Percentiles rank a stretch among this genome's conserved stretches.
These are phyloP conservation scores for Plectosphaerella plurivora DNA, from an alignment of 2,329 filamentous ascomycete genomes.

Conservation along the genomic window DNA sequence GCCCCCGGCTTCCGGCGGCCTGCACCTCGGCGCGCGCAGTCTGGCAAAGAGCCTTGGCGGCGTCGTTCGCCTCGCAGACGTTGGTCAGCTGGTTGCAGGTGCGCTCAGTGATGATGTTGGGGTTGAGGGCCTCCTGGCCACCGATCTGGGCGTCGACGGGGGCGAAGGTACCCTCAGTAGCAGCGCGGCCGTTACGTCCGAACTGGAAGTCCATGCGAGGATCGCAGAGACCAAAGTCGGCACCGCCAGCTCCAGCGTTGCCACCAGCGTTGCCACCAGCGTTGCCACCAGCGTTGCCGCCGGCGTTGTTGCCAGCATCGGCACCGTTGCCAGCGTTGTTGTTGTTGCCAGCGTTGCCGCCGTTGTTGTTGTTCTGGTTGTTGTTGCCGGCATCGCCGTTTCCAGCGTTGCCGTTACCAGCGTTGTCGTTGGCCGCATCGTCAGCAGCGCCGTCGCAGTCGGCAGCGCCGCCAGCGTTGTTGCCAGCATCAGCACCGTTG, in stretches of 20 bases:
- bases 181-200: constrained; percentile 44
- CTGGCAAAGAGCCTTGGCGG: constrained; percentile 42
- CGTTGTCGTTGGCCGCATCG: constrained; percentile 14
- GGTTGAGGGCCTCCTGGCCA: constrained; percentile 56
- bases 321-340: constrained; percentile 16
- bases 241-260: constrained; percentile 19
- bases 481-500: constrained; percentile 15
- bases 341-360: constrained; percentile 9
- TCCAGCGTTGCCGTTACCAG: constrained; percentile 1
- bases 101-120: constrained; percentile 60
- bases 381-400: constrained; percentile 5
- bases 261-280: constrained; percentile 14
- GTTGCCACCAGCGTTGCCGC: constrained; percentile 16
- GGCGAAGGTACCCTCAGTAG: constrained; percentile 54
- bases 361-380: constrained; percentile 7
- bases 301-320: constrained; percentile 23
- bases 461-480: constrained; percentile 13
- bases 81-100: constrained; percentile 58
- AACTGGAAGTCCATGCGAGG: constrained; percentile 53
- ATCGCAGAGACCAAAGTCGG: constrained; percentile 44
- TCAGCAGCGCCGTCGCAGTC: constrained; percentile 12
- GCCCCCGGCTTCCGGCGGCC: constrained; percentile 43
- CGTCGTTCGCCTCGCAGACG: constrained; percentile 53
- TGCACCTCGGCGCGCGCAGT: constrained; percentile 44
- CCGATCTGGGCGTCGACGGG: constrained; percentile 51